Evolutionary conservation across 1,284 basidiomycete genomes (phyloP), one percentile per base, ranked within the genome.

Genomic region (Coniophora puteana): DNA sequence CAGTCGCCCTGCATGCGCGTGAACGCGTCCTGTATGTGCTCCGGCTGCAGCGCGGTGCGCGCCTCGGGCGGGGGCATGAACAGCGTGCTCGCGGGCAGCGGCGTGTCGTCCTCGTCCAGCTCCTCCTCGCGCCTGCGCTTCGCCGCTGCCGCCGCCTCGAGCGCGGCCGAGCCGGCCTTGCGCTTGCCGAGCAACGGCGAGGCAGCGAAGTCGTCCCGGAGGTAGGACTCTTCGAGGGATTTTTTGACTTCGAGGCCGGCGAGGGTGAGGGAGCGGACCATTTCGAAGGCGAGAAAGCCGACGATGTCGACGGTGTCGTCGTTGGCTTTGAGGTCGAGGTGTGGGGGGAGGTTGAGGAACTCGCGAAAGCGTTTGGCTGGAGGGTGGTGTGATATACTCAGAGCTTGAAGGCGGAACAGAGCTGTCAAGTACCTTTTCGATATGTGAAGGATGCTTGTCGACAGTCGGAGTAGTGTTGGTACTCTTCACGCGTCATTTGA

Each of bases 291-390:
- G 22, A 98, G 77, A 66, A 98, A 98, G 13, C 95, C 95, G 47
- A 98, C 88, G 45, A 97, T 94, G 58, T 98, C 94, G 52, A 96
- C 76, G 4, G 94, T 95, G 61, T 98, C 95, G 62, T 98, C 95
- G 62, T 90, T 91, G 5, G 90, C 83, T 62, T 89, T 88, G 46
- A 94, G 77, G 58, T 98, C 94, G 40, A 98, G 78, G 49, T 93
- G 86, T 0, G 84, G 61, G 5, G 89, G 83, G n/a, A 96, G 80
- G 59, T 93, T 93, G 51, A 99, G 78, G 58, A 96, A 98, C 53
- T 98, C 95, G 29, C 92, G 79, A 66, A 98, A 99, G 2, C 92
- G 89, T 61, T 96, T 96, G 8, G 83, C 92, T 93, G 57, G 18
- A 34, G 26, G 8, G 16, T 24, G 40, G 24, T 11, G 21, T 38